Conservation (phyloP, 495 filamentous ascomycete species). For the Opeltia flavorubescens region DNA sequence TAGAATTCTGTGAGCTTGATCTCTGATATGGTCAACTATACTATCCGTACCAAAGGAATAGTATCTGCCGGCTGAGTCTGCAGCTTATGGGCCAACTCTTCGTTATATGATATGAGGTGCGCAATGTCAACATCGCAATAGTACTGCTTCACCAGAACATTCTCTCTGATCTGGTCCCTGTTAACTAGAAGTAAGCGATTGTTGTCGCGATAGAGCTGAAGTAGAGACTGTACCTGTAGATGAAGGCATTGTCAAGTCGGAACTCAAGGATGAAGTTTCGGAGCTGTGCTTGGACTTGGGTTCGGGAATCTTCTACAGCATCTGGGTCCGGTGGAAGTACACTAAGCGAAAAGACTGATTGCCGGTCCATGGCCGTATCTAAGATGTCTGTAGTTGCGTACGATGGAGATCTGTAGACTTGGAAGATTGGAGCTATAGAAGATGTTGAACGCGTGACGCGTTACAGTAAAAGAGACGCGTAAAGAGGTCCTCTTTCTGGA, state of each 20-base stretch:
- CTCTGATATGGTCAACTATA: not conserved
- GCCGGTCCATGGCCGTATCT: constrained; percentile 72
- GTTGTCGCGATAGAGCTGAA: not conserved
- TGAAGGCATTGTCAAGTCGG: constrained; percentile 86
- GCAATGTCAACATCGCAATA: constrained; percentile 96
- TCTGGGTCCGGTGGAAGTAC: constrained; percentile 56
- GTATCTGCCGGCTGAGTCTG: constrained; percentile 84
- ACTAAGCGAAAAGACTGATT: constrained; percentile 70
- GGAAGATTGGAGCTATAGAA: too few species aligned
- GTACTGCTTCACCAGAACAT: constrained; percentile 87
- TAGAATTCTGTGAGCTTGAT: constrained; percentile 23
- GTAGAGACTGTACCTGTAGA: constrained; percentile 62
- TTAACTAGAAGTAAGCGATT: not conserved
- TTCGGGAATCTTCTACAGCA: constrained; percentile 45
- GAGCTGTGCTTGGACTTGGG: constrained; percentile 39
- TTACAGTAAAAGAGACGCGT: not conserved
- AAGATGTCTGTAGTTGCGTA: too few species aligned
- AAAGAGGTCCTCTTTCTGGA: too few species aligned
- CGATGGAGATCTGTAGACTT: too few species aligned
- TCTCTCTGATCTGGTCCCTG: constrained; percentile 92
- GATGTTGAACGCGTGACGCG: not conserved
- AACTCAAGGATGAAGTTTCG: constrained; percentile 85
- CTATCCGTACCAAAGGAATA: constrained; percentile 62
- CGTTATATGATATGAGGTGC: constrained; percentile 92
- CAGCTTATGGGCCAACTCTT: constrained; percentile 85